phyloP scores from a whole-genome alignment of 306 rosid genomes.

The Trichosanthes cucumerina region DNA sequence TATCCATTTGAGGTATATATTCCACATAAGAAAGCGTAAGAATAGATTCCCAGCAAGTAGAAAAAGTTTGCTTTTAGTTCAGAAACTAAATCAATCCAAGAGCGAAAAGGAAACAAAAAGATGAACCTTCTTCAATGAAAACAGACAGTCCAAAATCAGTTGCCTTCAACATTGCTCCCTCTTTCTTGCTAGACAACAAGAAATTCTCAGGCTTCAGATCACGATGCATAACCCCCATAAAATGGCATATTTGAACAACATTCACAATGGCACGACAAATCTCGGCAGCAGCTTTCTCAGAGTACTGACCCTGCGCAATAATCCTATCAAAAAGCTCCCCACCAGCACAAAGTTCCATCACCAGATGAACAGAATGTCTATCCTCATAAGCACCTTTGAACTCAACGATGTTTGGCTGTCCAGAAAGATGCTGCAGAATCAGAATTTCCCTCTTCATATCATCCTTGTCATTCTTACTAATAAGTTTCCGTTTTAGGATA shows the following conservation, averaged over 20 bases:
- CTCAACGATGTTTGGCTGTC: slow-evolving; percentile 74
- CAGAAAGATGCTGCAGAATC: slow-evolving; percentile 86
- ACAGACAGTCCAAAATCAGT: slow-evolving; percentile 93
- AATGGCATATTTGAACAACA: slow-evolving; percentile 74
- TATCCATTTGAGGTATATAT: neutral
- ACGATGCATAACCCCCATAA: slow-evolving; percentile 89
- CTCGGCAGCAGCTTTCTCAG: slow-evolving; percentile 70
- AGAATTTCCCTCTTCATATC: slow-evolving; percentile 80
- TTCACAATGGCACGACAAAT: slow-evolving; percentile 60
- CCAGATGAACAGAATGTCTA: slow-evolving; percentile 61
- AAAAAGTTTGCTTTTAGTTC: neutral
- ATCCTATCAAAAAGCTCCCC: slow-evolving; percentile 84
- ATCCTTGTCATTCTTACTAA: slow-evolving; percentile 46
- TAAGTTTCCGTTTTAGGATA: slow-evolving; percentile 69
- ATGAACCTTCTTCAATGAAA: slow-evolving; percentile 70
- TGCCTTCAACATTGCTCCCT: slow-evolving; percentile 58
- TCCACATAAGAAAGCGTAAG: neutral
- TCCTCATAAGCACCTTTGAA: slow-evolving; percentile 79
- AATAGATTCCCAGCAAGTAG: neutral
- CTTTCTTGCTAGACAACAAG: slow-evolving; percentile 61
- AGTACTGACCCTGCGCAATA: slow-evolving; percentile 70
- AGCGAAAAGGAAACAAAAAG: neutral
- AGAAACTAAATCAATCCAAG: neutral
- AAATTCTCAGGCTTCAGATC: slow-evolving; percentile 94
- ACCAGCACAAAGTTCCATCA: slow-evolving; percentile 93